Evolutionary conservation across 179 eudicot genomes (phyloP).

Genomic region (Beta lomatogona): DNA sequence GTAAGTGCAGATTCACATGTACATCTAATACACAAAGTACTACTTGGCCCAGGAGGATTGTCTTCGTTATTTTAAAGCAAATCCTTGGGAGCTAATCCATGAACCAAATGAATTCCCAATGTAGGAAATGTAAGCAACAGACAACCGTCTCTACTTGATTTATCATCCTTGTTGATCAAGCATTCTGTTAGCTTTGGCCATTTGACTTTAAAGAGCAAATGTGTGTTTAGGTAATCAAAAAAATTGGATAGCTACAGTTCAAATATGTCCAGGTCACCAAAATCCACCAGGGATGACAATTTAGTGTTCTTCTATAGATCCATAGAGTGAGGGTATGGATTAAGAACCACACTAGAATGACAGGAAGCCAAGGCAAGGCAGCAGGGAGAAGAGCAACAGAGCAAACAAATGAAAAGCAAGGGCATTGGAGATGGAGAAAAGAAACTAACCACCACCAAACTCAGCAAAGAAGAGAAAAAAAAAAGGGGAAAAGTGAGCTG

Average conservation of each 20-base stretch:
- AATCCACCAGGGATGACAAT: too few species aligned
- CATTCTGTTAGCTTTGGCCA: background rate
- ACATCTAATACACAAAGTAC: background rate
- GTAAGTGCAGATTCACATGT: background rate
- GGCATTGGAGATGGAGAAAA: background rate
- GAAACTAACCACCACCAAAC: background rate
- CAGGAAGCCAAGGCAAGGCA: background rate
- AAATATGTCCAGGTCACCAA: background rate
- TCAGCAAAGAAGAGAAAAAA: background rate
- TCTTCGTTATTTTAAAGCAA: background rate
- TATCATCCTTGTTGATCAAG: background rate
- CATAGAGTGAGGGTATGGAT: background rate
- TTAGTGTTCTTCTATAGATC: background rate
- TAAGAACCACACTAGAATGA: background rate
- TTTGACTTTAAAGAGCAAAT: background rate
- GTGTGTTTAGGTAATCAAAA: background rate
- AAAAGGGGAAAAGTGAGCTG: background rate
- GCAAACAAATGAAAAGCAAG: background rate
- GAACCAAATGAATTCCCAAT: background rate
- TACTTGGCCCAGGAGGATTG: background rate
- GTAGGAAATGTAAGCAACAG: background rate
- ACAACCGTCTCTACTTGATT: background rate
- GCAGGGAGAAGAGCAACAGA: background rate
- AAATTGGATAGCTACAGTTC: background rate
- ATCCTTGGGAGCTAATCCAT: background rate